Conservation (phyloP, 2,329 filamentous ascomycete genomes). For the Elsinoe australis region DNA sequence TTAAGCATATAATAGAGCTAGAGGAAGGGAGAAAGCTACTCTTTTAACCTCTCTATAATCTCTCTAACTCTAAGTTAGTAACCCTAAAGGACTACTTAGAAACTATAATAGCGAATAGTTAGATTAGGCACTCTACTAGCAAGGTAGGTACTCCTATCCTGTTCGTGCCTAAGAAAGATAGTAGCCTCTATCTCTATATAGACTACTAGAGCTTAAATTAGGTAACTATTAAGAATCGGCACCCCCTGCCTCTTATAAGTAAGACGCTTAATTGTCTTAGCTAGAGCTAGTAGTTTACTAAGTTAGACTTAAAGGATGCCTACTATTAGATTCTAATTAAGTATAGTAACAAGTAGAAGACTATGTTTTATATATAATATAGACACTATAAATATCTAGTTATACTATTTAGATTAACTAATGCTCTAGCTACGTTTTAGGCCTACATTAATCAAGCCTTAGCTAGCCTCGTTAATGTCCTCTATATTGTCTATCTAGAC, state of each 20-base stretch:
- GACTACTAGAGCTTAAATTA: conserved; percentile 29
- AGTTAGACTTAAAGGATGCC: conserved; percentile 24
- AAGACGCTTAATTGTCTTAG: conserved; percentile 24
- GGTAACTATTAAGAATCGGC: conserved; percentile 29
- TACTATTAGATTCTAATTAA: conserved; percentile 27
- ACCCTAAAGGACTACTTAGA: conserved; percentile 4
- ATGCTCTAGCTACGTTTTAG: conserved; percentile 25
- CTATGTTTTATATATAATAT: conserved; percentile 22
- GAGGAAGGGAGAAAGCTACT: neutral
- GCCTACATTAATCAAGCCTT: conserved; percentile 25
- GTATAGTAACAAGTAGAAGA: conserved; percentile 23
- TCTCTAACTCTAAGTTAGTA: neutral
- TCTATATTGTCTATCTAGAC: conserved; percentile 27
- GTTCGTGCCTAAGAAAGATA: conserved; percentile 22
- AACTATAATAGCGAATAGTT: conserved; percentile 9
- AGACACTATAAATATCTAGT: conserved; percentile 24
- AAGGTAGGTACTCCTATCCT: conserved; percentile 18
- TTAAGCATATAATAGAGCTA: neutral
- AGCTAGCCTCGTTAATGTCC: conserved; percentile 17
- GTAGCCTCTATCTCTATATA: conserved; percentile 24
- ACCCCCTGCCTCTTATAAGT: conserved; percentile 25
- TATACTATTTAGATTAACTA: conserved; percentile 25
- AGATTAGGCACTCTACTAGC: conserved; percentile 17
- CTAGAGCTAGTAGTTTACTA: conserved; percentile 20
- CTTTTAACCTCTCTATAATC: neutral